A percentile compares a stretch with the other conserved stretches of the same genome.
These are phyloP conservation scores for Vigna hirtella DNA, from an alignment of 306 rosid species.

Conservation along the genomic window DNA sequence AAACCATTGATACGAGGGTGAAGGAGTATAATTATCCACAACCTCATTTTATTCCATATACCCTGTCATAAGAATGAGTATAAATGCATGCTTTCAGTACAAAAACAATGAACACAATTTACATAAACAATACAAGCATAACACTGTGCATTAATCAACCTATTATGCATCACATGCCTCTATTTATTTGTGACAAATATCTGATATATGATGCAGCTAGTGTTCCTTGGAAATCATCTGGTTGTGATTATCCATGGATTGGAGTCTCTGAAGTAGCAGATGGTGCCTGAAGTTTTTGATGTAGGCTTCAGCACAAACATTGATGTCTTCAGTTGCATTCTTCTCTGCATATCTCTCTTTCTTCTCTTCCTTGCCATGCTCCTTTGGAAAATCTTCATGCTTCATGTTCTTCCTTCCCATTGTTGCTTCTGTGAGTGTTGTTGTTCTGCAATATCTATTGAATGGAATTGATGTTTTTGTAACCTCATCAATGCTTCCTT, in stretches of 20 bases:
- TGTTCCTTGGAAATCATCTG: constrained; percentile 67
- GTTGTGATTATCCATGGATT: constrained; percentile 81
- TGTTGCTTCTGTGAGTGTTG: background rate
- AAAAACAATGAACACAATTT: background rate
- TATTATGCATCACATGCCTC: background rate
- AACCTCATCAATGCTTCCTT: constrained; percentile 35
- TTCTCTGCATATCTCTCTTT: constrained; percentile 58
- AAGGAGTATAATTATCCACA: no score
- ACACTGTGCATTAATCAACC: no score
- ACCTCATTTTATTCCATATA: no score
- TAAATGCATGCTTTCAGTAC: background rate
- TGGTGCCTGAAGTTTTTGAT: constrained; percentile 89
- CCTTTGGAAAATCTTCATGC: constrained; percentile 11
- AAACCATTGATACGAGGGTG: no score
- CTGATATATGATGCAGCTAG: background rate
- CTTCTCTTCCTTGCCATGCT: constrained; percentile 34
- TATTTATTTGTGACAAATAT: background rate
- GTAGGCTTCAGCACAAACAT: constrained; percentile 82
- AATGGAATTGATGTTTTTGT: constrained; percentile 8
- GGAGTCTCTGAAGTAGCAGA: constrained; percentile 78
- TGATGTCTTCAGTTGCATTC: constrained; percentile 64
- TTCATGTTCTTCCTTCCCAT: constrained; percentile 47
- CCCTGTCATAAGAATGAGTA: no score
- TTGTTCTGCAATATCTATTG: background rate
- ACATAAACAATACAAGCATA: background rate